These are phyloP conservation scores for Fusarium neocosmosporiellum DNA, from an alignment of 2,329 filamentous ascomycete species.

Conservation along the genomic window DNA sequence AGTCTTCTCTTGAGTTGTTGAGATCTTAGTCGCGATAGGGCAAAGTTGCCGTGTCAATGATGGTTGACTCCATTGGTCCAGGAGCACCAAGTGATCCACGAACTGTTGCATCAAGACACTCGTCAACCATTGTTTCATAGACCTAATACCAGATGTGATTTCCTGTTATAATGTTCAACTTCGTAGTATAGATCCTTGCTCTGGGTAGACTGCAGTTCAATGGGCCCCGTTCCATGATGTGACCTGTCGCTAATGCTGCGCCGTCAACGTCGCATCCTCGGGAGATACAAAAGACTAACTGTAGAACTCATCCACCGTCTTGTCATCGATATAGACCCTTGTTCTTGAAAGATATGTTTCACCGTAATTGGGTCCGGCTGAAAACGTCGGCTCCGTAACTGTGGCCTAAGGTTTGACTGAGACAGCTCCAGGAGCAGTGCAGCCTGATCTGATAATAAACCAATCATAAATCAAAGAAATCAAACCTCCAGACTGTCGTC, in stretches of 20 bases:
- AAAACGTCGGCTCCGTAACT: neutral
- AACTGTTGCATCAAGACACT: neutral
- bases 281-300: neutral
- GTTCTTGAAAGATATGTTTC: neutral
- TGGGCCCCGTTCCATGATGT: neutral
- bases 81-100: neutral
- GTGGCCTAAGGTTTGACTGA: neutral
- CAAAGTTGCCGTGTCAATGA: neutral
- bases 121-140: neutral
- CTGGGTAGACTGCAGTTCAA: neutral
- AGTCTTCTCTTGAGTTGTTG: neutral
- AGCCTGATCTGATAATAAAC: neutral
- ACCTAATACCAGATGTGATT: neutral
- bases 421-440: neutral
- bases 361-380: neutral
- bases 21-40: neutral
- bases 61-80: neutral
- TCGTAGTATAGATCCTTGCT: neutral
- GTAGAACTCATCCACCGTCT: neutral
- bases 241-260: neutral
- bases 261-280: neutral
- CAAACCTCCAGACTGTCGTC: neutral
- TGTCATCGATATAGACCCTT: neutral
- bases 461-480: slow-evolving; percentile 3
- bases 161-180: neutral